phyloP scores from a whole-genome alignment of 495 filamentous ascomycete genomes.

The Trichoderma orchidacearum region DNA sequence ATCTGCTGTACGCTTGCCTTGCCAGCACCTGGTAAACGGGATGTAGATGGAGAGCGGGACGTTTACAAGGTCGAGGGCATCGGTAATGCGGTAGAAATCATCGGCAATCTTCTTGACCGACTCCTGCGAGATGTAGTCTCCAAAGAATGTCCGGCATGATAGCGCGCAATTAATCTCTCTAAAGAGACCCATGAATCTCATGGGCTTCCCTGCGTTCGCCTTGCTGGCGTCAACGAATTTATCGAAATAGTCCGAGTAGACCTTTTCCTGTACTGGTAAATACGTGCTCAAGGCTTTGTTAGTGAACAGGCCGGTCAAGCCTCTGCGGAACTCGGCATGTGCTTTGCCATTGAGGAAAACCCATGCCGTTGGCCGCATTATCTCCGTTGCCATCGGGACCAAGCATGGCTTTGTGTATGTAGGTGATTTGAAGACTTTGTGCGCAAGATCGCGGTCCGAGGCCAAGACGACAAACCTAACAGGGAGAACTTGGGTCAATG shows the following conservation, averaged over 20 bases:
- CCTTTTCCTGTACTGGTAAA: constrained; percentile 81
- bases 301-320: constrained; percentile 87
- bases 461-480: constrained; percentile 86
- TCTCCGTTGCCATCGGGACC: constrained; percentile 86
- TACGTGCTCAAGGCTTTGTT: constrained; percentile 77
- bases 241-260: constrained; percentile 77
- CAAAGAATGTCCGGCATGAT: constrained; percentile 90
- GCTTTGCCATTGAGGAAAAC: constrained; percentile 93
- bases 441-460: constrained; percentile 84
- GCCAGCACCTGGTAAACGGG: constrained; percentile 91
- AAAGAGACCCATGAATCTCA: constrained; percentile 82
- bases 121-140: constrained; percentile 82
- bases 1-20: constrained; percentile 88
- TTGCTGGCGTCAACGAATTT: constrained; percentile 62
- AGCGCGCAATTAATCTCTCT: constrained; percentile 92
- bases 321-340: constrained; percentile 94
- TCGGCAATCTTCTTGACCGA: constrained; percentile 89
- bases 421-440: constrained; percentile 95
- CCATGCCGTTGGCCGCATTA: constrained; percentile 86
- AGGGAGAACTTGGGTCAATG: background rate
- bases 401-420: constrained; percentile 88
- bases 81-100: constrained; percentile 93
- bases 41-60: constrained; percentile 76
- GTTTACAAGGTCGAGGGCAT: constrained; percentile 91
- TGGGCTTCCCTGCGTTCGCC: constrained; percentile 50